phyloP scores from a whole-genome alignment of 139 green algal genomes.

The Picochlorum costavermella region DNA sequence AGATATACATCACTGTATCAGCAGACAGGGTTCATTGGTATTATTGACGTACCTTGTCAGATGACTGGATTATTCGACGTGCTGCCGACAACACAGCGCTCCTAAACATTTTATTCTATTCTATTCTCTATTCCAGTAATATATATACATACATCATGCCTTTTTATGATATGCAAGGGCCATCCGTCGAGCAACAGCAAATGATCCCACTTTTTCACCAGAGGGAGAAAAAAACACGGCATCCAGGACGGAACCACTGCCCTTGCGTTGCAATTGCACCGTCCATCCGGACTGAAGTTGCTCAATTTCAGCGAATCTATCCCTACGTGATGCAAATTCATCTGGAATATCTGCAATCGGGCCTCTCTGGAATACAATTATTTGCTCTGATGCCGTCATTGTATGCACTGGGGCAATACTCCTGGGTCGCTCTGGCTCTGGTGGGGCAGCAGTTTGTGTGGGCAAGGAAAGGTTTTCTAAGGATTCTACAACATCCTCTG shows the following conservation, averaged over 20 bases:
- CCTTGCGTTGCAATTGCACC: conserved; percentile 59
- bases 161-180: conserved; percentile 55
- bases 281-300: conserved; percentile 67
- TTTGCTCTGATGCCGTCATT: not conserved
- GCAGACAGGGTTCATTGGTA: too few species aligned
- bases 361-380: conserved; percentile 19
- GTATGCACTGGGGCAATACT: too few species aligned
- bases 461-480: not conserved
- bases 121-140: not conserved
- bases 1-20: too few species aligned
- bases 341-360: conserved; percentile 62
- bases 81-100: too few species aligned
- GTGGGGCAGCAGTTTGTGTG: too few species aligned
- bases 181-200: conserved; percentile 50
- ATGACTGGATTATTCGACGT: too few species aligned
- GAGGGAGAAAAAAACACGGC: conserved; percentile 73
- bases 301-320: conserved; percentile 83
- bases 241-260: conserved; percentile 53
- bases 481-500: not conserved
- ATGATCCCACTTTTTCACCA: conserved; percentile 54
- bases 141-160: not conserved
- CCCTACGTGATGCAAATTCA: conserved; percentile 52
- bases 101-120: too few species aligned
- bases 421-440: too few species aligned
- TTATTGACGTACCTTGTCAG: too few species aligned